Conservation (phyloP, 108 stramenopile species). For the Cyclotella choctawhatcheeana region DNA sequence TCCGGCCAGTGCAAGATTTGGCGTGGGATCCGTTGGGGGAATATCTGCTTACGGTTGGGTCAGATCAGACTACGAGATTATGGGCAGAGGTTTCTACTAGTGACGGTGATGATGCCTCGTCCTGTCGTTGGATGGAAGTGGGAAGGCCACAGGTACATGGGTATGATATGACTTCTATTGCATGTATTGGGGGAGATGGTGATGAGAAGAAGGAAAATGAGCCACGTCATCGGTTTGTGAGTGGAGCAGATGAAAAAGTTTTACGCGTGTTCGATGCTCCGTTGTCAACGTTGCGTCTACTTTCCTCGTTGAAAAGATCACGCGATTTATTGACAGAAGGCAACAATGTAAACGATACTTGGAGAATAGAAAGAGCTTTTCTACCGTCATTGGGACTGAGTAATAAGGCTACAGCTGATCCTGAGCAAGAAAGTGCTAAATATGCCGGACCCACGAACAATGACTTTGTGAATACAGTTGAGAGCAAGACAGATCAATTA, state of each 20-base stretch:
- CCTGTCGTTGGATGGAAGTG: constrained; percentile 73
- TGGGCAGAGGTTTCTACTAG: constrained; percentile 65
- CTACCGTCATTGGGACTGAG: constrained; percentile 87
- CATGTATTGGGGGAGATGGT: constrained; percentile 54
- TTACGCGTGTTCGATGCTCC: constrained; percentile 88
- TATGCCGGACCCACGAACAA: constrained; percentile 32
- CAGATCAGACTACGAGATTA: constrained; percentile 85
- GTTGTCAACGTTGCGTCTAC: constrained; percentile 57
- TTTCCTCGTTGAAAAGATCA: constrained; percentile 38
- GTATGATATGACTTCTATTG: constrained; percentile 78
- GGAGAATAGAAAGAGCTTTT: constrained; percentile 83
- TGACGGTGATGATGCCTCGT: background rate
- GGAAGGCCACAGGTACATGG: constrained; percentile 91
- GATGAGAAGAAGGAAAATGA: constrained; percentile 29
- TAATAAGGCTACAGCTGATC: constrained; percentile 78
- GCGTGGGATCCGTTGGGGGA: constrained; percentile 82
- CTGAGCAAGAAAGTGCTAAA: constrained; percentile 40
- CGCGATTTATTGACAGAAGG: background rate
- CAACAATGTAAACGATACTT: constrained; percentile 26
- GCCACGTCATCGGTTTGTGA: constrained; percentile 74
- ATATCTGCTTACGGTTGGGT: constrained; percentile 78
- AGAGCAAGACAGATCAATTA: constrained; percentile 19
- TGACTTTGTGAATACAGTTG: constrained; percentile 21
- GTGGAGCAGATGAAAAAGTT: constrained; percentile 91
- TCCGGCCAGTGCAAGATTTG: constrained; percentile 72